These are phyloP conservation scores for Naganishia sp. DNA, from an alignment of 1,284 basidiomycete species.

Conservation along the genomic window DNA sequence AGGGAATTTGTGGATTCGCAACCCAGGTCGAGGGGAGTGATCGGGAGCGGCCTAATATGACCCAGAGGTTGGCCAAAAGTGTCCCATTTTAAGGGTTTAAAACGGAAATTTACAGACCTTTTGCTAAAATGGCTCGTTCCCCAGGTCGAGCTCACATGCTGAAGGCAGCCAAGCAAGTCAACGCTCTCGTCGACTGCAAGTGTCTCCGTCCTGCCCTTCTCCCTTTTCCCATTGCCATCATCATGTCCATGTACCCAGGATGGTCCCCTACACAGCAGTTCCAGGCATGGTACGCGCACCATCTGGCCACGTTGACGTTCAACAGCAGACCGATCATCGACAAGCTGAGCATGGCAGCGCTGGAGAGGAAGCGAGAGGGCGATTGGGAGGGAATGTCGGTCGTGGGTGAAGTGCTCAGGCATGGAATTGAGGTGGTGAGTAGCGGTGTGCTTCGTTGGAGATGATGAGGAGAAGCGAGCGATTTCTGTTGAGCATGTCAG, in stretches of 20 bases:
- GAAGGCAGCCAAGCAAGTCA: too few relatives aligned
- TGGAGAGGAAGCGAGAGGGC: conserved; percentile 64
- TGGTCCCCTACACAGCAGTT: conserved; percentile 15
- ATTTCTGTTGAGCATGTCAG: background rate
- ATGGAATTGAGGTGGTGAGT: conserved; percentile 70
- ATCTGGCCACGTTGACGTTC: conserved; percentile 78
- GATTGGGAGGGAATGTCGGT: conserved; percentile 71
- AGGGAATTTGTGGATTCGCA: background rate
- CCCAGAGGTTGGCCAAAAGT: too few relatives aligned
- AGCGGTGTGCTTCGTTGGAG: background rate
- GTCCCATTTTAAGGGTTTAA: too few relatives aligned
- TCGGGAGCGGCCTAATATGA: too few relatives aligned
- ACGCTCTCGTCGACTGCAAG: too few relatives aligned
- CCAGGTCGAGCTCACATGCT: too few relatives aligned
- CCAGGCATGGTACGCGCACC: conserved; percentile 24
- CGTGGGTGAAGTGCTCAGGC: conserved; percentile 82
- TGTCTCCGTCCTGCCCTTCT: background rate
- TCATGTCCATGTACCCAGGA: background rate
- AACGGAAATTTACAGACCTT: too few relatives aligned
- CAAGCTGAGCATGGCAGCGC: conserved; percentile 87
- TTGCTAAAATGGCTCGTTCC: too few relatives aligned
- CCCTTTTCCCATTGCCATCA: background rate
- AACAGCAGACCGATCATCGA: conserved; percentile 97
- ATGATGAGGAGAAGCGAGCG: background rate
- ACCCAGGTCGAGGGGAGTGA: background rate